Evolutionary conservation across 2,329 filamentous ascomycete genomes (phyloP).

Genomic region (Exutisphaerella laricina): DNA sequence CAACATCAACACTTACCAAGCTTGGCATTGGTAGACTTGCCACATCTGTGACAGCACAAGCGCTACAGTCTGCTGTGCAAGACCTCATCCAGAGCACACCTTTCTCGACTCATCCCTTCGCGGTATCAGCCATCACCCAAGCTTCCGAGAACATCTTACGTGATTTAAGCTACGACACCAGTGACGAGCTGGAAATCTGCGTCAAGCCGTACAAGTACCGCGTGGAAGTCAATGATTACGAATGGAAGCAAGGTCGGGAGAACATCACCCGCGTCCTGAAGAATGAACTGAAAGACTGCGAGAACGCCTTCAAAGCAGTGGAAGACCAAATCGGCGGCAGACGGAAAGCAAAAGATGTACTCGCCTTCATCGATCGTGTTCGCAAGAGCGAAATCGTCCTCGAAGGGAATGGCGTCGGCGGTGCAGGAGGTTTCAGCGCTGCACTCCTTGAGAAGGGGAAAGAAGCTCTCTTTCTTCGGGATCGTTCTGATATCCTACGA

Average conservation of each 20-base stretch:
- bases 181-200: slow-evolving; percentile 96
- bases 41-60: slow-evolving; percentile 81
- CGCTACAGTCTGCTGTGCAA: slow-evolving; percentile 81
- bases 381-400: slow-evolving; percentile 77
- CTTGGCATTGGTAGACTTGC: slow-evolving; percentile 88
- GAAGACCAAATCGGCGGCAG: slow-evolving; percentile 74
- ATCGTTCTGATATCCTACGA: slow-evolving; percentile 82
- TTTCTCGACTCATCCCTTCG: slow-evolving; percentile 86
- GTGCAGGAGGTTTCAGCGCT: slow-evolving; percentile 89
- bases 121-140: slow-evolving; percentile 82
- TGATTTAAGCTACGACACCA: slow-evolving; percentile 93
- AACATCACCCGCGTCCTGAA: slow-evolving; percentile 78
- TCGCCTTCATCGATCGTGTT: slow-evolving; percentile 84
- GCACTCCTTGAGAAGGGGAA: slow-evolving; percentile 73
- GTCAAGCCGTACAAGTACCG: slow-evolving; percentile 99
- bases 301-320: slow-evolving; percentile 67
- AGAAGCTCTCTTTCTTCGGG: slow-evolving; percentile 88
- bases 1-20: slow-evolving; percentile 83
- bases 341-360: slow-evolving; percentile 82
- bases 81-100: slow-evolving; percentile 71
- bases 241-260: slow-evolving; percentile 81
- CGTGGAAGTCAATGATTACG: slow-evolving; percentile 85
- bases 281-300: slow-evolving; percentile 77
- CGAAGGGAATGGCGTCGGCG: slow-evolving; percentile 72
- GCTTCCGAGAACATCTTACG: slow-evolving; percentile 85